Evolutionary conservation across 805 yeast genomes (phyloP), one percentile per base, ranked within the genome.

Genomic region (Wickerhamomyces queroliae): DNA sequence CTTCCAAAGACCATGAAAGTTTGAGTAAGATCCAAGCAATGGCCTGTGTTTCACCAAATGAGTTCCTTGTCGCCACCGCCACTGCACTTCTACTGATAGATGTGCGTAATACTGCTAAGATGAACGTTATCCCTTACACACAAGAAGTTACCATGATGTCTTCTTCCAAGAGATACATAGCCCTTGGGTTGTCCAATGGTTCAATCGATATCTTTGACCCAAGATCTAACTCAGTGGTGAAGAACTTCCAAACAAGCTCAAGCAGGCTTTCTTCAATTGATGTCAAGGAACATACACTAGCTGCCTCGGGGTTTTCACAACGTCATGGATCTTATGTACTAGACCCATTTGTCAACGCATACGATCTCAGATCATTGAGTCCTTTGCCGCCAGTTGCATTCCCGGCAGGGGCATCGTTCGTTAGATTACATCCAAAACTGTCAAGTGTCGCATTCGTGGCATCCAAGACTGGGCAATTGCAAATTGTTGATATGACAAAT

Each of bases 371-470:
- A 45, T 74, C 78, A 41, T 67, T 85, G 76, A 72, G 76, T 38
- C 72, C 89, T 2, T 61, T 81, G 40, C 68, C 95, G 0, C 96
- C 97, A 3, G 69, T 91, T 7, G 78, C 96, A 4, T 88, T 89
- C 53, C 89, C 93, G 1, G 82, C 89, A 0, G 97, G 97, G 11
- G 96, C 98, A 1, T 72, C 84, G 9, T 84, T 74, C 55, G 93
- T 83, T 1, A 72, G 84, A 36, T 69, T 91, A 45, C 97, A 91
- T 62, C 97, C 98, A 7, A 83, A 84, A 44, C 56, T 89, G 36
- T 84, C 96, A 6, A 83, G 85, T 28, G 78, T 83, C 26, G 76
- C 88, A 33, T 58, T 88, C 5, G 78, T 86, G 7, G 83, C 87
- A 0, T 83, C 96, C 0, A 70, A 70, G 17, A 61, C 75, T 18